A percentile compares a stretch with the other conserved stretches of the same genome.
These are phyloP conservation scores for Colletotrichum phormii DNA, from an alignment of 2,329 filamentous ascomycete species.

Conservation along the genomic window DNA sequence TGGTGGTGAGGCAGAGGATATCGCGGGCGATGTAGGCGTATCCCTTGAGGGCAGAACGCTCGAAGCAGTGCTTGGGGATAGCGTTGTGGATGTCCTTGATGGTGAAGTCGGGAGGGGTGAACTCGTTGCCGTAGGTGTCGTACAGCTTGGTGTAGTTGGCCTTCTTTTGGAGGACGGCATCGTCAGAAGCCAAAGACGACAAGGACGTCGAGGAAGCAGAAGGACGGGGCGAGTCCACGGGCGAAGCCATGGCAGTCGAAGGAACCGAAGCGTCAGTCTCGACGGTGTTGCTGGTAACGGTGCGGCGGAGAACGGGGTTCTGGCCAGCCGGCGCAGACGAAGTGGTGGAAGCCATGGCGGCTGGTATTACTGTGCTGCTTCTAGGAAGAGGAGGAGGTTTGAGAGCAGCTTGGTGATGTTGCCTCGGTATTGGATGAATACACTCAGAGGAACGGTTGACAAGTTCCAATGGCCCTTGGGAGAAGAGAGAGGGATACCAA, in stretches of 20 bases:
- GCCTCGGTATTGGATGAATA: slow-evolving; percentile 12
- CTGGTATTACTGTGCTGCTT: slow-evolving; percentile 9
- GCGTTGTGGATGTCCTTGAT: slow-evolving; percentile 98
- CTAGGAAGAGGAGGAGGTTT: background rate
- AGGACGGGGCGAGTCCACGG: slow-evolving; percentile 68
- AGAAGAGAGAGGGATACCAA: slow-evolving; percentile 20
- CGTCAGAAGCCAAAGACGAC: slow-evolving; percentile 84
- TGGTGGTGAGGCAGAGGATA: slow-evolving; percentile 75
- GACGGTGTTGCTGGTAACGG: slow-evolving; percentile 53
- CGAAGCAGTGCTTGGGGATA: slow-evolving; percentile 97
- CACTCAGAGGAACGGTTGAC: slow-evolving; percentile 27
- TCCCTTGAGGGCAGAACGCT: slow-evolving; percentile 82
- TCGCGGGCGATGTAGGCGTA: slow-evolving; percentile 89
- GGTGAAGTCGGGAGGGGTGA: slow-evolving; percentile 92
- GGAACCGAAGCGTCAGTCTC: slow-evolving; percentile 61
- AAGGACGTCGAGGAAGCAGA: slow-evolving; percentile 90
- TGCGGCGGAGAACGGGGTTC: slow-evolving; percentile 60
- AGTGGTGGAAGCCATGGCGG: slow-evolving; percentile 59
- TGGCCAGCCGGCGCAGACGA: slow-evolving; percentile 56
- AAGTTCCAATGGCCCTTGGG: slow-evolving; percentile 33
- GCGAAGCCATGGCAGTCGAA: slow-evolving; percentile 68
- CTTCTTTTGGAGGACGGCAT: slow-evolving; percentile 62
- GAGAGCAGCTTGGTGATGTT: slow-evolving; percentile 1
- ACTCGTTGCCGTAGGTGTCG: slow-evolving; percentile 95
- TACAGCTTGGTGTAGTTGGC: slow-evolving; percentile 73